Base-by-base conservation (phyloP, 2,329 filamentous ascomycete species). In the Aureobasidium sp. region DNA sequence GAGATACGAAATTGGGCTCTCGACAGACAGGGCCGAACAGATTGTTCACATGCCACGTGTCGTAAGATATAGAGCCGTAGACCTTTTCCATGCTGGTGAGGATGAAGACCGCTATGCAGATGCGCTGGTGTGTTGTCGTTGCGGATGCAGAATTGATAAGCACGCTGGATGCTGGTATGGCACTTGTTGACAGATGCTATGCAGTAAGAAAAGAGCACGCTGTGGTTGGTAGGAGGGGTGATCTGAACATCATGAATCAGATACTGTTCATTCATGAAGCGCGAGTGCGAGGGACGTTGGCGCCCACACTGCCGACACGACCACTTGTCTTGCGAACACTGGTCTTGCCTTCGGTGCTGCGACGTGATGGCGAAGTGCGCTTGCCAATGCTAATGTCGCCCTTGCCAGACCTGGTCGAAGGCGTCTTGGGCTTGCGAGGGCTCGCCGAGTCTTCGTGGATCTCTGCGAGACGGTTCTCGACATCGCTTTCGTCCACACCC, bases 311-410 rank as follows among this genome's bases (percentile, higher is more conserved):
- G 44, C 76, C 76, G 2, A 81, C 77, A 37, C 79, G 72, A 37
- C 79, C 79, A 63, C 79, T 81, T 17, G 78, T 80, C 71, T 81
- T 81, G 45, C 79, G 72, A 52, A 81, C 78, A 62, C 76, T 77
- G 45, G 71, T 76, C 71, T 79, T 79, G 71, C 73, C 74, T 56
- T 80, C 78, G 3, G 75, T 77, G 69, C 75, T 79, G 64, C 78
- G 73, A 59, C 79, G 72, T 15, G 70, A 65, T 14, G 78, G 77
- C 62, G 75, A 78, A 12, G 73, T 74, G 41, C 78, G 73, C 70
- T 80, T 80, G 65, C 75, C 71, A 17, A 80, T 71, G 65, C 72
- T 78, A 62, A 81, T 74, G 25, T 73, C 72, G n/a, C 77, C 77
- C 61, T 70, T 78, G 47, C 73, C 75, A 61, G 70, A 73, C 68